Base-by-base conservation (phyloP, 352 stramenopile species). In the Phytophthora crassamura region DNA sequence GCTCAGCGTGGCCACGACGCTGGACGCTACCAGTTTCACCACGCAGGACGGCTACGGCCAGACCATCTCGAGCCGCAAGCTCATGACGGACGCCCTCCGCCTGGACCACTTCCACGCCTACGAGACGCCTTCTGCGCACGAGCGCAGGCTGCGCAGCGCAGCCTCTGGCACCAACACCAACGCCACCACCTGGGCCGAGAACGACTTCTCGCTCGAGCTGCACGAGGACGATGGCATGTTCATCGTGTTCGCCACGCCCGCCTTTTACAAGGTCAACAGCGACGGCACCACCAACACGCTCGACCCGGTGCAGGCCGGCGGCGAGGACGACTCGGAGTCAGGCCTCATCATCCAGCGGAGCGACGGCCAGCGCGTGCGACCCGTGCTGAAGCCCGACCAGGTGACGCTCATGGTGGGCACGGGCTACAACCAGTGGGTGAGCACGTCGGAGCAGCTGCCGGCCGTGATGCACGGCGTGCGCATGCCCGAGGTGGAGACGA, bases 21-120 rank as follows among this genome's bases (percentile, higher is more conserved):
- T 88, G 16, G 79, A 88, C 38, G 54, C 69, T 32, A 82, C 77
- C 42, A 55, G 28, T 20, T 86, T 88, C 58, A 65, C 67, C 6
- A 81, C 75, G 12, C 51, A 60, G 32, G 76, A 88, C 49, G 78
- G 77, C 45, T 74, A 80, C 45, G 56, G 48, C 10, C 65, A 75
- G 32, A 32, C 45, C 12, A 52, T 84, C 41, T 76, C 68, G 34
- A 77, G 52, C n/a, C 79, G 79, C 33, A 77, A 83, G 50, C 67
- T 90, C 40, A 72, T 90, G 30, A 73, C 56, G 10, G 75, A 86
- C 18, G 82, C 79, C 15, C 64, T 88, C 35, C 80, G 79, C 25
- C 68, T 90, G 16, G 79, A 90, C 55, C 79, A 90, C 50, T 88
- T 86, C 55, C 81, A 90, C 48, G 75, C 76, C 15, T 90, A 90